Conservation (phyloP, 2,329 filamentous ascomycete species). For the Parastagonospora nodorum region DNA sequence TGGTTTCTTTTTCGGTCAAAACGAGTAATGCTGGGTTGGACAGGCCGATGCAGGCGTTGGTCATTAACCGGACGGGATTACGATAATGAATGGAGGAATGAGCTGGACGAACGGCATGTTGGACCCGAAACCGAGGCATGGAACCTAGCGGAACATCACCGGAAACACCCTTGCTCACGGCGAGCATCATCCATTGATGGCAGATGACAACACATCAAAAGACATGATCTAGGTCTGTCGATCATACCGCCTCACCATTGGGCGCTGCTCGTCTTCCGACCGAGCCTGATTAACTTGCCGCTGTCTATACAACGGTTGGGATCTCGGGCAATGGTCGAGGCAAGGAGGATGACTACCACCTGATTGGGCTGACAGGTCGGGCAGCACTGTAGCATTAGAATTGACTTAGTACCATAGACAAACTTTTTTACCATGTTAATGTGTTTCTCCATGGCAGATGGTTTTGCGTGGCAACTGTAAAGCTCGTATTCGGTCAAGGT, state of each 20-base stretch:
- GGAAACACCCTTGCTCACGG: conserved; percentile 16
- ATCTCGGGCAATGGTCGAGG: conserved; percentile 7
- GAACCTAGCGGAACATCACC: conserved; percentile 25
- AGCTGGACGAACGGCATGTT: conserved; percentile 17
- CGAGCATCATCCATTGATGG: conserved; percentile 17
- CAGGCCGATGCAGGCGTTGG: conserved; percentile 40
- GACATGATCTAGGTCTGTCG: conserved; percentile 6
- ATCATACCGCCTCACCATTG: conserved; percentile 20
- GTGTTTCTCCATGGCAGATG: conserved; percentile 7
- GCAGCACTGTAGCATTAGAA: conserved; percentile 27
- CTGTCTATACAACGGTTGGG: conserved; percentile 24
- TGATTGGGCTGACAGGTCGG: conserved; percentile 25
- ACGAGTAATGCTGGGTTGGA: conserved; percentile 27
- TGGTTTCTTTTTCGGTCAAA: conserved; percentile 32
- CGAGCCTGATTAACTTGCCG: conserved; percentile 17
- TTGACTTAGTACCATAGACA: conserved; percentile 22
- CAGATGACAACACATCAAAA: conserved; percentile 14
- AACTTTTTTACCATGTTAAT: conserved; percentile 15
- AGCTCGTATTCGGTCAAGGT: conserved; percentile 1
- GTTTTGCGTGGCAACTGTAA: conserved; percentile 2
- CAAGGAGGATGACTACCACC: conserved; percentile 5
- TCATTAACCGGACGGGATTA: conserved; percentile 19
- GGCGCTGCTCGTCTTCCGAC: conserved; percentile 22
- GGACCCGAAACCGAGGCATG: conserved; percentile 17
- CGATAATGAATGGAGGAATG: conserved; percentile 33